A percentile compares a stretch with the other conserved stretches of the same genome.
phyloP scores from a whole-genome alignment of 2,329 filamentous ascomycete genomes.

The Trichoderma cornu-damae region DNA sequence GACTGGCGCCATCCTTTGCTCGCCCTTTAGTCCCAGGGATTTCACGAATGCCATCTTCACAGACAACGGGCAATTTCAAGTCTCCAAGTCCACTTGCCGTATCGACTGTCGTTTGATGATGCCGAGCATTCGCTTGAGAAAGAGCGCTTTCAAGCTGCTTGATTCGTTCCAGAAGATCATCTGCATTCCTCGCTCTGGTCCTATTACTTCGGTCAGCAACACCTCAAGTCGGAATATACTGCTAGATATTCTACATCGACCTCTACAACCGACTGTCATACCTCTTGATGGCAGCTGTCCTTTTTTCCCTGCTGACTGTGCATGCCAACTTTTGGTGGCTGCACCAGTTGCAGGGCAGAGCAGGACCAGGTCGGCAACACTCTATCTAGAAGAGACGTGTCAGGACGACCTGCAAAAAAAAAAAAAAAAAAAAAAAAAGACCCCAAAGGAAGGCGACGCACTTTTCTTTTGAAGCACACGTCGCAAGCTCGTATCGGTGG shows the following conservation, averaged over 20 bases:
- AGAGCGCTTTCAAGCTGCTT: not conserved
- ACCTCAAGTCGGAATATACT: not conserved
- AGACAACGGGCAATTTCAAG: not conserved
- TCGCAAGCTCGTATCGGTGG: not conserved
- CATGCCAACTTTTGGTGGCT: not conserved
- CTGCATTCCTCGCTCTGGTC: not conserved
- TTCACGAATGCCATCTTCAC: not conserved
- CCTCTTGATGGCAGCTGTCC: not conserved
- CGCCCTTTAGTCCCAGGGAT: not conserved
- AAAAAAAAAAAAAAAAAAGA: too few species aligned
- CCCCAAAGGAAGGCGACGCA: not conserved
- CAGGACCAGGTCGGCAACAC: not conserved
- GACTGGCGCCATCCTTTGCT: not conserved
- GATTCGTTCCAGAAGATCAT: not conserved
- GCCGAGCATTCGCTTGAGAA: not conserved
- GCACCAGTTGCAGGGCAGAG: slow-evolving; percentile 8
- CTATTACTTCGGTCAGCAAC: not conserved
- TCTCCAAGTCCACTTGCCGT: too few species aligned
- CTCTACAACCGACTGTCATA: not conserved
- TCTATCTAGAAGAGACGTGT: not conserved
- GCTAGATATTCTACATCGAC: too few species aligned
- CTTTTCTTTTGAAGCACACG: not conserved
- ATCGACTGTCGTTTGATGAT: not conserved
- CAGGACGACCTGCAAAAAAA: not conserved
- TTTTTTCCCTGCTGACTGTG: not conserved